Conservation (phyloP, 257 asterid genomes). For the Lycium barbarum region DNA sequence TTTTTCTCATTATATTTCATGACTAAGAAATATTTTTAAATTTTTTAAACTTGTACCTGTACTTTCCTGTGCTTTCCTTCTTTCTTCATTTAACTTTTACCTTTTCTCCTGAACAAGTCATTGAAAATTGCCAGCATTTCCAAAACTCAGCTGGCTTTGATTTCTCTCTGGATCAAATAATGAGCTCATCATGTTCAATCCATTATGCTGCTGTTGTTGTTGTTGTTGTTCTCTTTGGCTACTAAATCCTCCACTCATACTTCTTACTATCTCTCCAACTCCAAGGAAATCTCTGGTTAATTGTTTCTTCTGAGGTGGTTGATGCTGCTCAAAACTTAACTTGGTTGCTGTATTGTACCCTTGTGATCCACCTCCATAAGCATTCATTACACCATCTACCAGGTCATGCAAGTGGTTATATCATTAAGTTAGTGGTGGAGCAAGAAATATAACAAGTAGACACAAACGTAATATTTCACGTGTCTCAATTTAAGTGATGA, state of each 20-base stretch:
- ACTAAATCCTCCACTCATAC: slow-evolving; percentile 41
- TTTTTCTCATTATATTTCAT: no score
- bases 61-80: background rate
- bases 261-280: slow-evolving; percentile 70
- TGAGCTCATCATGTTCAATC: slow-evolving; percentile 41
- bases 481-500: background rate
- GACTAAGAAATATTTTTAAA: no score
- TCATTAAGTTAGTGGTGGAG: background rate
- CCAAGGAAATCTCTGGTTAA: slow-evolving; percentile 89
- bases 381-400: slow-evolving; percentile 36
- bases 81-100: background rate
- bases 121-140: slow-evolving; percentile 49
- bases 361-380: slow-evolving; percentile 35
- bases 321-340: slow-evolving; percentile 33
- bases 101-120: slow-evolving; percentile 22
- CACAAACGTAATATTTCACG: background rate
- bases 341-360: slow-evolving; percentile 33
- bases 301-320: slow-evolving; percentile 39
- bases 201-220: slow-evolving; percentile 34
- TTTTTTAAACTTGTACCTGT: slow-evolving; percentile 25
- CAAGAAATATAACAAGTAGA: background rate
- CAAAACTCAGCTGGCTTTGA: slow-evolving; percentile 51
- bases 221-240: slow-evolving; percentile 42
- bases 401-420: slow-evolving; percentile 50
- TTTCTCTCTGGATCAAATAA: slow-evolving; percentile 44